Conservation (phyloP, 2,329 filamentous ascomycete genomes). For the Microthyrium microscopicum region DNA sequence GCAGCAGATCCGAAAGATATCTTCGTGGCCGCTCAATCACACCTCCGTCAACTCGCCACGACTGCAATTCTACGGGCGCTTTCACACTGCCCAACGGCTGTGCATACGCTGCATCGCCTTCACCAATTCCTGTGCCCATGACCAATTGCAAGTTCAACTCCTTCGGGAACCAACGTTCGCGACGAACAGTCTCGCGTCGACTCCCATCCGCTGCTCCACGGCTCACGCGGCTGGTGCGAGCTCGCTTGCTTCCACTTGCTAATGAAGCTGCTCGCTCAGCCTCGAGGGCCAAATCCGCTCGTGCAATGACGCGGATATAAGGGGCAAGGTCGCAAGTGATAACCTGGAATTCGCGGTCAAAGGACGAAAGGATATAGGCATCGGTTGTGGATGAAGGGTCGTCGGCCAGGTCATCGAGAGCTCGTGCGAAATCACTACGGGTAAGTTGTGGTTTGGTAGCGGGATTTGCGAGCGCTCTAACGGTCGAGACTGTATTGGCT, state of each 20-base stretch:
- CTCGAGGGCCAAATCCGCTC: conserved; percentile 56
- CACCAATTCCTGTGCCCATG: conserved; percentile 1
- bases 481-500: no score
- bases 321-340: conserved; percentile 70
- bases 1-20: no score
- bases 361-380: conserved; percentile 51
- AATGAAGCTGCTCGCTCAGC: conserved; percentile 47
- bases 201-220: conserved; percentile 65
- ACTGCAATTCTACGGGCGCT: no score
- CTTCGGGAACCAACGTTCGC: conserved; percentile 55
- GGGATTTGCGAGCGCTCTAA: no score
- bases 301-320: conserved; percentile 72
- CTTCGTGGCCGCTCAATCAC: no score
- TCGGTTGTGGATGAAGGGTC: conserved; percentile 17
- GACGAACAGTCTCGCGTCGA: conserved; percentile 45
- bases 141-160: conserved; percentile 35
- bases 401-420: conserved; percentile 36
- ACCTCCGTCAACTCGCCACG: no score
- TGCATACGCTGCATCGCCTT: no score
- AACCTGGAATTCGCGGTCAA: conserved; percentile 52
- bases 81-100: no score
- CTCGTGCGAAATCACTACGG: conserved; percentile 25
- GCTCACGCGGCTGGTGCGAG: conserved; percentile 57
- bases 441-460: conserved; percentile 15
- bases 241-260: conserved; percentile 35